These are phyloP conservation scores for Didymellaceae sp. DNA, from an alignment of 2,329 filamentous ascomycete species.

Conservation along the genomic window DNA sequence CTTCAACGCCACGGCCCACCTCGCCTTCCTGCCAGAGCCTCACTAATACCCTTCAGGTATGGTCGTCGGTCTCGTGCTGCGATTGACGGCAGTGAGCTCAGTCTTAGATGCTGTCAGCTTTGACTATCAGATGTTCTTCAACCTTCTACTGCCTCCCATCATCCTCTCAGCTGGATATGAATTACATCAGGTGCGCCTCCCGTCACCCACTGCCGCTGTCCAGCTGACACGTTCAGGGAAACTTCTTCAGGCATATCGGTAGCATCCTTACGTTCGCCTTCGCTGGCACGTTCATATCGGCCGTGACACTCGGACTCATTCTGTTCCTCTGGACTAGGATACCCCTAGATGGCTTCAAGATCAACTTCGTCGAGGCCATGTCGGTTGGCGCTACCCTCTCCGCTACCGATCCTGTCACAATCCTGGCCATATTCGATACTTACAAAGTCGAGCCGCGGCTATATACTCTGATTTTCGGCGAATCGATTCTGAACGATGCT, in stretches of 20 bases:
- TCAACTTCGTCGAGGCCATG: conserved; percentile 94
- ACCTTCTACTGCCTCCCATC: conserved; percentile 95
- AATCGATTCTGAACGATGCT: conserved; percentile 97
- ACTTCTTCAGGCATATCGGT: conserved; percentile 98
- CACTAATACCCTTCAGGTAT: conserved; percentile 68
- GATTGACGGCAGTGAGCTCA: conserved; percentile 79
- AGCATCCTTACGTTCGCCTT: conserved; percentile 98
- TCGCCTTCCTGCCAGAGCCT: conserved; percentile 26
- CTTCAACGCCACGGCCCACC: conserved; percentile 19
- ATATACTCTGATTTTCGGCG: conserved; percentile 98
- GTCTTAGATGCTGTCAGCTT: conserved; percentile 93
- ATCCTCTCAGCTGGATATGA: conserved; percentile 98
- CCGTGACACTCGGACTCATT: conserved; percentile 88
- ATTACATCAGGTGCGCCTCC: conserved; percentile 73
- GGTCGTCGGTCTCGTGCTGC: conserved; percentile 88
- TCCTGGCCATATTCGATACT: conserved; percentile 97
- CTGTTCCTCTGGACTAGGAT: conserved; percentile 89
- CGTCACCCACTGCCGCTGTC: neutral
- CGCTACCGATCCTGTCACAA: conserved; percentile 96
- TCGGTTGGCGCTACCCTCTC: conserved; percentile 95
- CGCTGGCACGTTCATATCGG: conserved; percentile 94
- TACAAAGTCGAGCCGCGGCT: conserved; percentile 99
- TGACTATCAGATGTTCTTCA: conserved; percentile 99
- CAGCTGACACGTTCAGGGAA: conserved; percentile 62
- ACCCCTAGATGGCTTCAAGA: conserved; percentile 81